phyloP scores from a whole-genome alignment of 1,139 yeast genomes.

The Hansenula sp. region DNA sequence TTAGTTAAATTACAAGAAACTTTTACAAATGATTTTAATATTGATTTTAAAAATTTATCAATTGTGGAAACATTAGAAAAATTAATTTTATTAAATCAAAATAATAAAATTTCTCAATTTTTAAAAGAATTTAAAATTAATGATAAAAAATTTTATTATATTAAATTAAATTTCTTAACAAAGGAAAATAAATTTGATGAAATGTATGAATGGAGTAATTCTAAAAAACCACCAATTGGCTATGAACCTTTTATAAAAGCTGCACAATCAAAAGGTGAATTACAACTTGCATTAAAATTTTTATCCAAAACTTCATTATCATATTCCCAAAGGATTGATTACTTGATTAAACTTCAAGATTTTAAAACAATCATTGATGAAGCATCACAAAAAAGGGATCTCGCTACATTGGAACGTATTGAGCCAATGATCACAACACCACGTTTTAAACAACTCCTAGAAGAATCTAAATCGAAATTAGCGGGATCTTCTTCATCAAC shows the following conservation, averaged over 20 bases:
- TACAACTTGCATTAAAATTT: slow-evolving; percentile 13
- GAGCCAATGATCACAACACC: slow-evolving; percentile 1
- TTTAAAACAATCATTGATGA: slow-evolving; percentile 53
- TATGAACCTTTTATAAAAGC: slow-evolving; percentile 52
- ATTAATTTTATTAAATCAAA: slow-evolving; percentile 55
- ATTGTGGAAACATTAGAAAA: slow-evolving; percentile 50
- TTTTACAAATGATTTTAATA: slow-evolving; percentile 50
- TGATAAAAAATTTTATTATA: slow-evolving; percentile 60
- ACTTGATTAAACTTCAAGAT: slow-evolving; percentile 52
- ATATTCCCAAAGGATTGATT: slow-evolving; percentile 35
- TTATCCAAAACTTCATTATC: slow-evolving; percentile 7
- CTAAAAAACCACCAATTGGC: slow-evolving; percentile 68
- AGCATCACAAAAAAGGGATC: slow-evolving; percentile 54
- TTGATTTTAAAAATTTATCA: slow-evolving; percentile 51
- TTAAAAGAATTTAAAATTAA: slow-evolving; percentile 59
- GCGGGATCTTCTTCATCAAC: not conserved
- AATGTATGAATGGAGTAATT: slow-evolving; percentile 41
- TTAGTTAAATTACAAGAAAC: slow-evolving; percentile 48
- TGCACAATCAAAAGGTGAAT: slow-evolving; percentile 8
- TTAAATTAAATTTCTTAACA: slow-evolving; percentile 52
- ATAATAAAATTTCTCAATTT: slow-evolving; percentile 51
- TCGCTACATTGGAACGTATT: slow-evolving; percentile 29
- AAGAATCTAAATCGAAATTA: slow-evolving; percentile 4
- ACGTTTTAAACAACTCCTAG: slow-evolving; percentile 5
- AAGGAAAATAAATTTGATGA: slow-evolving; percentile 57